These are phyloP conservation scores for Rhizopus microsporus DNA, from an alignment of 371 early-diverging fungal genomes.

Conservation along the genomic window DNA sequence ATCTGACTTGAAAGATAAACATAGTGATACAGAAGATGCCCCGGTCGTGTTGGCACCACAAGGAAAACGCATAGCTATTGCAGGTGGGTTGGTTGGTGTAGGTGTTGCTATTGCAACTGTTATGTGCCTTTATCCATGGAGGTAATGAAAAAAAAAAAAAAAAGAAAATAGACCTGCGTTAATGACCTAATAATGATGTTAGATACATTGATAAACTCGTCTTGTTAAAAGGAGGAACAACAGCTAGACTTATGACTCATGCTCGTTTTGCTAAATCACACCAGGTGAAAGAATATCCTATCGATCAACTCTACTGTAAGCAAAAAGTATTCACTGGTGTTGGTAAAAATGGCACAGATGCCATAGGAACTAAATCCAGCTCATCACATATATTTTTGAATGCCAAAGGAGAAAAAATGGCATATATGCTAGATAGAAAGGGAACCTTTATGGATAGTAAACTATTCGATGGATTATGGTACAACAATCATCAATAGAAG, in stretches of 20 bases:
- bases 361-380: slow-evolving; percentile 34
- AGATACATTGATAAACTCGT: slow-evolving; percentile 48
- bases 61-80: slow-evolving; percentile 41
- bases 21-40: slow-evolving; percentile 40
- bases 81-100: slow-evolving; percentile 38
- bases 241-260: slow-evolving; percentile 38
- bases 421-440: slow-evolving; percentile 52
- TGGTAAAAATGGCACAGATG: slow-evolving; percentile 42
- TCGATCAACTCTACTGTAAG: slow-evolving; percentile 40
- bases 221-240: slow-evolving; percentile 38
- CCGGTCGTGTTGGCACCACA: slow-evolving; percentile 44
- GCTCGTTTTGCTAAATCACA: slow-evolving; percentile 40
- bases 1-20: too few relatives aligned
- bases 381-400: slow-evolving; percentile 45
- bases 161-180: not conserved
- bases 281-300: slow-evolving; percentile 40
- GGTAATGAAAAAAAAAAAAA: slow-evolving; percentile 22
- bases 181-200: not conserved
- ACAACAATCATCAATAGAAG: slow-evolving; percentile 12
- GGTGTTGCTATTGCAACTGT: slow-evolving; percentile 46
- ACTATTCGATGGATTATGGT: slow-evolving; percentile 51
- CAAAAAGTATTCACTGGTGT: slow-evolving; percentile 49
- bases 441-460: slow-evolving; percentile 49
- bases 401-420: slow-evolving; percentile 45
- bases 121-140: slow-evolving; percentile 58